Base-by-base conservation (phyloP, 192 early-diverging fungal species). In the Cetraspora pellucida region DNA sequence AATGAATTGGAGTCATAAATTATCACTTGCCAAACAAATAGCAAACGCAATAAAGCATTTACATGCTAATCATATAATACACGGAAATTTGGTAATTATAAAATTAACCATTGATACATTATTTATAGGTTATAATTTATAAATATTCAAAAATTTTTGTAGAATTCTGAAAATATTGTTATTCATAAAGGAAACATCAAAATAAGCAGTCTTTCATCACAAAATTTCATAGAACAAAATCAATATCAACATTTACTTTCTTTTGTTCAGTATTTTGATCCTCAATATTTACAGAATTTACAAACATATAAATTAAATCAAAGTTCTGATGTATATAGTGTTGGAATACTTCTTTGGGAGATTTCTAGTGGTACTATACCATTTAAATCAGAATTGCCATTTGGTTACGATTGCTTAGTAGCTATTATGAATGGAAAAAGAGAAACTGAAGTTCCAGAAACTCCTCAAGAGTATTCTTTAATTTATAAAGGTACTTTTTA, bases 401-500 rank as follows among this genome's bases (percentile, higher is more conserved):
- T 31, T 63, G 61, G 31, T 63, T 10, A 13, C 17, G 28, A 23
- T 63, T 30, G 27, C 0, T 1, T 23, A 17, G 31, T 30, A 4
- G 61, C 27, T 4, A 63, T 63, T 17, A 63, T 63, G 28, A 63
- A 30, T 7, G 61, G 61, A 0, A 30, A 37, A 37, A 63, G 61
- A 63, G 61, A 63, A 63, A 63, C 3, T 11, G 17, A 31, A 17
- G 31, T 63, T 16, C 11, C 16, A 16, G 30, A 37, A 14, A 63
- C 61, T 0, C 61, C 61, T 30, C 1, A 10, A 17, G 6, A 63
- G 17, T 63, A 63, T 63, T 31, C 16, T 16, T 2, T 31, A 16
- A 30, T 63, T 31, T 63, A 63, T 37, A 63, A 10, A 17, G 61
- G 61, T 63, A 63, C n/a, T n/a, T 17, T 30, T 30, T 63, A 30